phyloP scores from a whole-genome alignment of 208 protist genomes.

The Leishmania arabica region DNA sequence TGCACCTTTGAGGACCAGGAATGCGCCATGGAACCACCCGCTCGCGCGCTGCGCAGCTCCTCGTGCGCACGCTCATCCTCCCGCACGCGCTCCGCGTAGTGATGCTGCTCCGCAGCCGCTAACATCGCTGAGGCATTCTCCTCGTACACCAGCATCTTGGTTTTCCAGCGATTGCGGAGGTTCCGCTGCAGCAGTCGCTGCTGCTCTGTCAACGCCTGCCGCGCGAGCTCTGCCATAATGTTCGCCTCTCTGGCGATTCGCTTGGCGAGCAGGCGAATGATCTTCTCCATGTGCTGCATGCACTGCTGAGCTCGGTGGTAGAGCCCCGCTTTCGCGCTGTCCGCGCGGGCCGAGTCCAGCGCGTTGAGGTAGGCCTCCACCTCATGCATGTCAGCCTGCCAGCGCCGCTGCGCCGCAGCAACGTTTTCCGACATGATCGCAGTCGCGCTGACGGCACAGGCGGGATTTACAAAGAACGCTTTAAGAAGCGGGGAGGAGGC shows the following conservation, averaged over 20 bases:
- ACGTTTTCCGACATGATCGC: conserved; percentile 5
- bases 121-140: conserved; percentile 30
- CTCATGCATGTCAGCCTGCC: conserved; percentile 35
- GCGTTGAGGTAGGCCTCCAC: conserved; percentile 40
- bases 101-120: conserved; percentile 32
- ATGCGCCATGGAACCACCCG: not conserved
- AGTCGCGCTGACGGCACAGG: conserved; percentile 1
- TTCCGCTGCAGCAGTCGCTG: conserved; percentile 44
- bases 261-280: conserved; percentile 44
- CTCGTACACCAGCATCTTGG: conserved; percentile 41
- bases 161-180: conserved; percentile 41
- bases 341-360: conserved; percentile 49
- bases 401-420: conserved; percentile 11
- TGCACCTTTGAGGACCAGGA: conserved; percentile 21
- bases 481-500: not conserved
- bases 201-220: conserved; percentile 28
- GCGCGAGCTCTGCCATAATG: conserved; percentile 28
- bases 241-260: conserved; percentile 35
- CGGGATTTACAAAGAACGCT: conserved; percentile 2
- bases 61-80: conserved; percentile 22
- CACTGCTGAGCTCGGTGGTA: conserved; percentile 48
- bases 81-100: conserved; percentile 33
- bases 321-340: conserved; percentile 40
- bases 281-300: conserved; percentile 51
- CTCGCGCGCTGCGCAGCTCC: not conserved